Percentiles rank a stretch among this genome's conserved stretches.
Conservation (phyloP, 371 early-diverging fungal species). For the Rhizopus microsporus region DNA sequence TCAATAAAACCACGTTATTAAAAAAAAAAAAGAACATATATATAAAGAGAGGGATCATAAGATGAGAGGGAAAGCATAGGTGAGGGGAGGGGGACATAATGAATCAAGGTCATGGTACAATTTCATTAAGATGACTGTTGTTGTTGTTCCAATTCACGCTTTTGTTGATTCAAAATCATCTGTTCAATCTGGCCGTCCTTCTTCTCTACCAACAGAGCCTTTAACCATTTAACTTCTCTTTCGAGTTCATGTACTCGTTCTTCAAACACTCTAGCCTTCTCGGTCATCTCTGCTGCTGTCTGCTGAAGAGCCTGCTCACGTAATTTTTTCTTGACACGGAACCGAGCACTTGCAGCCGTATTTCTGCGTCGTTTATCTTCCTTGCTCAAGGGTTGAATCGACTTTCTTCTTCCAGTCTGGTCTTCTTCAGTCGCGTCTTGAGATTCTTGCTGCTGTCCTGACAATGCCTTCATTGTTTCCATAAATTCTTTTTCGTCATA, state of each 20-base stretch:
- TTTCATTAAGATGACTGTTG: background rate
- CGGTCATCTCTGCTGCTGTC: conserved; percentile 83
- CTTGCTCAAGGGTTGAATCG: conserved; percentile 34
- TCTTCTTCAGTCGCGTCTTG: background rate
- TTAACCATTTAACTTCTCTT: conserved; percentile 89
- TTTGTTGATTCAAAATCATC: conserved; percentile 22
- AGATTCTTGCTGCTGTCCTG: conserved; percentile 7
- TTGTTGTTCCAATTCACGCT: background rate
- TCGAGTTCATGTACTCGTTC: conserved; percentile 78
- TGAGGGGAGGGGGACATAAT: no score
- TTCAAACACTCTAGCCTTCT: conserved; percentile 75
- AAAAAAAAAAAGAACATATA: no score
- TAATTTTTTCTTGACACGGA: conserved; percentile 91
- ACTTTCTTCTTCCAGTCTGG: background rate
- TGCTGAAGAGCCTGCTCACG: conserved; percentile 86
- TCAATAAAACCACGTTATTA: no score
- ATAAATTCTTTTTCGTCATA: conserved; percentile 26
- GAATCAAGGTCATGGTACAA: background rate
- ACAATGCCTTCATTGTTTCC: conserved; percentile 22
- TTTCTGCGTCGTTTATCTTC: conserved; percentile 92
- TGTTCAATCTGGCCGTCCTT: conserved; percentile 43
- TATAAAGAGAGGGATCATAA: no score
- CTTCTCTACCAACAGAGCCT: conserved; percentile 83
- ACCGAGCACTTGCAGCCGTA: conserved; percentile 95
- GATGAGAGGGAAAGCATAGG: no score